These are phyloP conservation scores for Picocystis sp. DNA, from an alignment of 163 green algal genomes.

Conservation along the genomic window DNA sequence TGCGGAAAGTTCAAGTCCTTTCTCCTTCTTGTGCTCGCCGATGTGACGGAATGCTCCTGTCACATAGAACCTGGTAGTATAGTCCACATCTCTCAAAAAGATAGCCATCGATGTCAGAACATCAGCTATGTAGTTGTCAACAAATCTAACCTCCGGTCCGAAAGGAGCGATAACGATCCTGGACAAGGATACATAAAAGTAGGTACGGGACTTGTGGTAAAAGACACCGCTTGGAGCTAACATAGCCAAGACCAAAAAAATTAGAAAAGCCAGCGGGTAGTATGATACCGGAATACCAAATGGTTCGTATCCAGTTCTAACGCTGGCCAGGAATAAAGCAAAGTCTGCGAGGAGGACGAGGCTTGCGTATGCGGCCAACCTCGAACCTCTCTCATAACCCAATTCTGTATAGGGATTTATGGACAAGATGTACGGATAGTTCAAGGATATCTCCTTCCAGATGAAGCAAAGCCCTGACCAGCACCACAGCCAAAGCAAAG, in stretches of 20 bases:
- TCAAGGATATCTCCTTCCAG: not conserved
- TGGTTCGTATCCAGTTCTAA: conserved; percentile 1
- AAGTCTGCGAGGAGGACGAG: not conserved
- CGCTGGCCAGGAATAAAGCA: not conserved
- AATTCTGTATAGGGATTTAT: conserved; percentile 1
- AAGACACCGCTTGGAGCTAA: not conserved
- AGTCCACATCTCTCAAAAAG: conserved; percentile 1
- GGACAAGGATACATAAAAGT: not conserved
- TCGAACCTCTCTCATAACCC: not conserved
- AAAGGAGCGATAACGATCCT: not conserved
- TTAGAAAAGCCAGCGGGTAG: conserved; percentile 1
- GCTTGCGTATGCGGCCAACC: not conserved
- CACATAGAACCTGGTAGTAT: conserved; percentile 1
- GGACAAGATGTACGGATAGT: conserved; percentile 1
- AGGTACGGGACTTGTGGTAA: not conserved
- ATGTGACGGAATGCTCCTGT: not conserved
- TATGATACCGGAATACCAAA: not conserved
- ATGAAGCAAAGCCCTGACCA: not conserved
- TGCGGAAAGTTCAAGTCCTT: not conserved
- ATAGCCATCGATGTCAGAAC: not conserved
- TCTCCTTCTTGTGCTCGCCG: not conserved
- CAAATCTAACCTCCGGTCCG: not conserved
- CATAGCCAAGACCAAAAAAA: not conserved
- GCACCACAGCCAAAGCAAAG: not conserved
- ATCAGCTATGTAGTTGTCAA: conserved; percentile 4